A percentile compares a stretch with the other conserved stretches of the same genome.
Conservation (phyloP, 257 asterid species). For the Petunia axillaris region DNA sequence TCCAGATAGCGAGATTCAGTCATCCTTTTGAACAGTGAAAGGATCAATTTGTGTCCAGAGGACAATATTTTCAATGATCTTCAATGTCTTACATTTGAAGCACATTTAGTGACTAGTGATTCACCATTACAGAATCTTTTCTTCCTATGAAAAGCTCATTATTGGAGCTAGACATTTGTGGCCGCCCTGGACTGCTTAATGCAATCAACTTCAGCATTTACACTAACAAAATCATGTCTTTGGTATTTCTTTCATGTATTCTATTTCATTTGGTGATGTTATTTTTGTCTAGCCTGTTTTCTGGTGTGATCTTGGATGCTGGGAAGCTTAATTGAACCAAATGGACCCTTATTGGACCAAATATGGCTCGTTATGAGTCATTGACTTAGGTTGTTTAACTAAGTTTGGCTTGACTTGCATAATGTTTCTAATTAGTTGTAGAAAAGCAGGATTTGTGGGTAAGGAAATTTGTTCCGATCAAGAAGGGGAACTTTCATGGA, state of each 20-base stretch:
- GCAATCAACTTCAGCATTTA: constrained; percentile 7
- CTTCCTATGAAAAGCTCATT: constrained; percentile 8
- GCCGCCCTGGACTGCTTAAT: background rate
- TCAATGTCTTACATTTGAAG: background rate
- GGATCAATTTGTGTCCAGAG: background rate
- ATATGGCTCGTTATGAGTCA: no score
- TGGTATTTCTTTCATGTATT: background rate
- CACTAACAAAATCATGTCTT: background rate
- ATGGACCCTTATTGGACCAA: no score
- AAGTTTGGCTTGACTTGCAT: no score
- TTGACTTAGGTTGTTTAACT: no score
- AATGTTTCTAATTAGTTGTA: no score
- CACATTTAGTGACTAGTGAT: constrained; percentile 3
- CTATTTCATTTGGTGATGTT: background rate
- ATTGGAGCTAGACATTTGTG: background rate
- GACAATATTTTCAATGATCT: background rate
- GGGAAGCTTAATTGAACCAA: no score
- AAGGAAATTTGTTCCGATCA: no score
- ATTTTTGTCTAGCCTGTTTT: no score
- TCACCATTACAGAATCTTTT: constrained; percentile 15
- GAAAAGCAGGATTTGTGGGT: no score
- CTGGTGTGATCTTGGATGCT: no score
- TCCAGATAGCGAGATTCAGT: constrained; percentile 1
- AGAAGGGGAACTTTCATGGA: no score
- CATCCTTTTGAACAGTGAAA: background rate